Conservation (phyloP, 805 yeast genomes). For the Candida michaelii region DNA sequence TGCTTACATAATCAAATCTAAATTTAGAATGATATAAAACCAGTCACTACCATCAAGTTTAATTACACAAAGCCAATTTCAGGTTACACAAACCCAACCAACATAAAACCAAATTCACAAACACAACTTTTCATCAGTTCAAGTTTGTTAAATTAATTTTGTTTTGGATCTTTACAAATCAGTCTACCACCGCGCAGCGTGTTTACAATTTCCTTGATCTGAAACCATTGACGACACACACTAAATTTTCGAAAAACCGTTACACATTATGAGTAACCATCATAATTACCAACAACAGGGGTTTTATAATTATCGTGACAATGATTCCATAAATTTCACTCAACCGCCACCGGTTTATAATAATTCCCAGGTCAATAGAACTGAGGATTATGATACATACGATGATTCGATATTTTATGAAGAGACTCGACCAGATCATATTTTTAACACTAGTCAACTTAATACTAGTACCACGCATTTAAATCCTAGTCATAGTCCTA, state of each 20-base stretch:
- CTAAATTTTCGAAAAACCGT: not conserved
- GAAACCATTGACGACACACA: slow-evolving; percentile 5
- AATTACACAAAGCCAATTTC: too few species aligned
- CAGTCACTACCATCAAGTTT: not conserved
- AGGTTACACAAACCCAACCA: too few species aligned
- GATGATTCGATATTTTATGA: slow-evolving; percentile 23
- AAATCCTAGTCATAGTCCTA: slow-evolving; percentile 14
- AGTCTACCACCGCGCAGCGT: slow-evolving; percentile 1
- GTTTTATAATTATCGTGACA: slow-evolving; percentile 18
- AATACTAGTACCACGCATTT: slow-evolving; percentile 21
- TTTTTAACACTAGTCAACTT: slow-evolving; percentile 24
- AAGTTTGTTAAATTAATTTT: too few species aligned
- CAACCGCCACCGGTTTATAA: slow-evolving; percentile 28
- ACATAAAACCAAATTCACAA: too few species aligned
- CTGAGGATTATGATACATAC: slow-evolving; percentile 17
- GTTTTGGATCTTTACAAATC: too few species aligned
- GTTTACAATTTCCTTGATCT: slow-evolving; percentile 7
- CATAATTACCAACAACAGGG: slow-evolving; percentile 18
- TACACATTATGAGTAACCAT: slow-evolving; percentile 4
- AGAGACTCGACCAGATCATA: slow-evolving; percentile 24
- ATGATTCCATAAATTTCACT: slow-evolving; percentile 26
- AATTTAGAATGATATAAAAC: not conserved
- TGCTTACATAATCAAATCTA: slow-evolving; percentile 1
- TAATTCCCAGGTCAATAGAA: slow-evolving; percentile 4
- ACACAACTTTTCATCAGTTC: too few species aligned